Percentiles rank a stretch among this genome's conserved stretches.
Evolutionary conservation across 73 alveolate species (phyloP).

Genomic region (Tetrahymena elliotti): DNA sequence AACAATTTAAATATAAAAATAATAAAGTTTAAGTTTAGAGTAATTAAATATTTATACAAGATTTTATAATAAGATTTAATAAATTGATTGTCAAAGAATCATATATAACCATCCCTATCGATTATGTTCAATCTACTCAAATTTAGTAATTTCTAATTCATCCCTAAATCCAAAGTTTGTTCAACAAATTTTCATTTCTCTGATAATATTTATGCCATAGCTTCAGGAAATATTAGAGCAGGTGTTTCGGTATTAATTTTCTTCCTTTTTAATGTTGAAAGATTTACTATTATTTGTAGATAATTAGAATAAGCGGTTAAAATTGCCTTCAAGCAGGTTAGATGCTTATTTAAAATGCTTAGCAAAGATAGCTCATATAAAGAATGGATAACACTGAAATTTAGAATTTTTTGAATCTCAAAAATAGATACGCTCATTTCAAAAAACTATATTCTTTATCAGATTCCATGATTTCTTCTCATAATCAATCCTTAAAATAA

Average conservation of each 20-base stretch:
- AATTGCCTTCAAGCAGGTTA: not conserved
- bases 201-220: not conserved
- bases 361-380: not conserved
- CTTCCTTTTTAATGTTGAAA: not conserved
- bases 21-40: not conserved
- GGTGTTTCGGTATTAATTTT: not conserved
- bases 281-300: not conserved
- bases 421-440: not conserved
- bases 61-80: no score
- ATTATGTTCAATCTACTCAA: not conserved
- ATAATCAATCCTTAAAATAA: not conserved
- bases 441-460: not conserved
- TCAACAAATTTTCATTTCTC: not conserved
- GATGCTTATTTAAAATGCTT: not conserved
- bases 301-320: not conserved
- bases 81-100: no score
- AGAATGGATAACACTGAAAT: not conserved
- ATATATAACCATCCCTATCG: no score
- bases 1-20: not conserved
- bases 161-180: not conserved
- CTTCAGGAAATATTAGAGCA: not conserved
- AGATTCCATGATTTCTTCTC: not conserved
- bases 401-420: not conserved
- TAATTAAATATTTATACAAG: not conserved
- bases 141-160: not conserved